Conservation (phyloP, 2,329 filamentous ascomycete species). For the Trichoderma brevicompactum region DNA sequence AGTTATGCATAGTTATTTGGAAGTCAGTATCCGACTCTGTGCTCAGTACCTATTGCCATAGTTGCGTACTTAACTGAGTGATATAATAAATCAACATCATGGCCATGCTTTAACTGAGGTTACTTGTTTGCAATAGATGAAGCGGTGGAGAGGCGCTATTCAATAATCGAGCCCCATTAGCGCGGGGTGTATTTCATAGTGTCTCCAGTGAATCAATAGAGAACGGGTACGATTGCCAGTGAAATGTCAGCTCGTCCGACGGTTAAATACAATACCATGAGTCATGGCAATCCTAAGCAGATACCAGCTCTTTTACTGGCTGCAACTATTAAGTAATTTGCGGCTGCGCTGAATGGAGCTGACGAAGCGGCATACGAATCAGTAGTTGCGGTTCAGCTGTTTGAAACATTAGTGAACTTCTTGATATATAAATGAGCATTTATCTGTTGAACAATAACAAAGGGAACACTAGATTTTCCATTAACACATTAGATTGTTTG, state of each 20-base stretch:
- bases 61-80: no score
- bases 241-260: background rate
- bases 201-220: background rate
- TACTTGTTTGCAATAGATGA: no score
- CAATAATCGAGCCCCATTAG: no score
- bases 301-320: background rate
- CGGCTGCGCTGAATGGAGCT: background rate
- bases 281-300: background rate
- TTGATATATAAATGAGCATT: background rate
- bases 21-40: no score
- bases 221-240: background rate
- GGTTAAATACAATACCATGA: background rate
- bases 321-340: background rate
- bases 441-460: no score
- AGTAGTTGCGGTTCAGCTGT: background rate
- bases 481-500: no score
- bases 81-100: no score
- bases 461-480: no score
- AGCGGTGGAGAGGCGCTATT: no score
- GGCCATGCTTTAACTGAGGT: no score
- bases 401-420: background rate
- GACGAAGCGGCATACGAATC: conserved; percentile 5
- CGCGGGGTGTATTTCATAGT: background rate
- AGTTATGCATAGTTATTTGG: no score
- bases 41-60: no score